Conservation (phyloP, 1,284 basidiomycete genomes). For the Sporisorium graminicola region DNA sequence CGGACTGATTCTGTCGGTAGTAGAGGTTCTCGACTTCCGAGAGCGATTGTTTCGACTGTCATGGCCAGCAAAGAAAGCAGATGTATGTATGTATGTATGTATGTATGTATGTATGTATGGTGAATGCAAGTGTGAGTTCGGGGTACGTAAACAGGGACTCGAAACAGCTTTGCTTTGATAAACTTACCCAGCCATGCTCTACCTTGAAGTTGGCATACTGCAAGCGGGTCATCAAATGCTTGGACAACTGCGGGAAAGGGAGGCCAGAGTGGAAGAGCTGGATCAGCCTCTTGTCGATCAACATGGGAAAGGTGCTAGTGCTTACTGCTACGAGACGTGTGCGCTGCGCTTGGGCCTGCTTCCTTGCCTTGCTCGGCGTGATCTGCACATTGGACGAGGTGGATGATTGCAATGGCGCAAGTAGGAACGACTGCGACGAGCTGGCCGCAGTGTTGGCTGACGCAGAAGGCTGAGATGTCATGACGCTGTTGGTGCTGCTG, state of each 20-base stretch:
- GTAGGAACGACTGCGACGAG: conserved; percentile 36
- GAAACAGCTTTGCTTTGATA: too few relatives aligned
- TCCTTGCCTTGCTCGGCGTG: conserved; percentile 45
- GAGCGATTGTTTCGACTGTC: conserved; percentile 61
- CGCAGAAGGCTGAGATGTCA: conserved; percentile 35
- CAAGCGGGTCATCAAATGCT: conserved; percentile 58
- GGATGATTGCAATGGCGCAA: conserved; percentile 37
- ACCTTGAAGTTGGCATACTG: conserved; percentile 67
- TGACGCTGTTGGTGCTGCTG: conserved; percentile 25
- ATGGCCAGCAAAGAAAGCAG: background rate
- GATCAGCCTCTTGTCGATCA: background rate
- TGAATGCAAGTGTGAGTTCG: conserved; percentile 8
- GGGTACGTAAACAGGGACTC: background rate
- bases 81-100: too few relatives aligned
- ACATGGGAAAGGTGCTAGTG: background rate
- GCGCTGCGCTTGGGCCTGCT: conserved; percentile 51
- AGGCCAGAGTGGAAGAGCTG: background rate
- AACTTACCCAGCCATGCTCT: conserved; percentile 65
- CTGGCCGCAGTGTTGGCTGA: conserved; percentile 17
- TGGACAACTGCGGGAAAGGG: conserved; percentile 45
- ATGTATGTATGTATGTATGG: too few relatives aligned
- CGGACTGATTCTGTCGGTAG: conserved; percentile 54
- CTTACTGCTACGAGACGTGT: conserved; percentile 50
- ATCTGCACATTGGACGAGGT: conserved; percentile 38
- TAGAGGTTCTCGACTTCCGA: conserved; percentile 68